phyloP scores from a whole-genome alignment of 495 filamentous ascomycete species.

The Aspergillus indologenus region DNA sequence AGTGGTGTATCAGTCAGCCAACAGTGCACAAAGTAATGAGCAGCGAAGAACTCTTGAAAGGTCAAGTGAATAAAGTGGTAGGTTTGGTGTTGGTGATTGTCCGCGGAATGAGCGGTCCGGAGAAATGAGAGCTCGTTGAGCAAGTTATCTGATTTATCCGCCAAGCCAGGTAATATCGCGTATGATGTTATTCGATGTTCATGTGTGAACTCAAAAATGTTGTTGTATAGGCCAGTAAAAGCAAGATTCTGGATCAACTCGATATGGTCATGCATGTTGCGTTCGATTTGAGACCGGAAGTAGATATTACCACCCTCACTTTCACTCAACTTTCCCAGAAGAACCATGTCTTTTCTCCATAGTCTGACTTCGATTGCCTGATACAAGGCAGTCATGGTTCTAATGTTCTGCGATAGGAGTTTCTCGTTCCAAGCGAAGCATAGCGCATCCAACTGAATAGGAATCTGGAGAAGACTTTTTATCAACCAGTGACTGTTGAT shows the following conservation, averaged over 20 bases:
- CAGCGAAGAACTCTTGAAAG: slow-evolving; percentile 24
- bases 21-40: slow-evolving; percentile 38
- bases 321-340: slow-evolving; percentile 20
- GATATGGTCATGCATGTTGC: slow-evolving; percentile 22
- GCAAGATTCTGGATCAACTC: slow-evolving; percentile 33
- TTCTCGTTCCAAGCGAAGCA: slow-evolving; percentile 37
- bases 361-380: slow-evolving; percentile 33
- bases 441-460: slow-evolving; percentile 47
- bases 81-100: slow-evolving; percentile 8
- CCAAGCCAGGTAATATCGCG: slow-evolving; percentile 9
- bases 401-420: slow-evolving; percentile 6
- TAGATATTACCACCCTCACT: background rate
- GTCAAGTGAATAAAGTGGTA: slow-evolving; percentile 40
- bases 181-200: slow-evolving; percentile 21
- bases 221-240: slow-evolving; percentile 36
- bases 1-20: slow-evolving; percentile 26
- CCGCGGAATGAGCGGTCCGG: slow-evolving; percentile 23
- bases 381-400: slow-evolving; percentile 45
- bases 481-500: slow-evolving; percentile 32
- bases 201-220: slow-evolving; percentile 35
- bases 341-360: slow-evolving; percentile 41
- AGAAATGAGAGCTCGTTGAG: slow-evolving; percentile 34
- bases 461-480: slow-evolving; percentile 40
- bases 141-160: slow-evolving; percentile 9
- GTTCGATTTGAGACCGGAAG: slow-evolving; percentile 3